These are phyloP conservation scores for Solanum sejunctum DNA, from an alignment of 257 asterid species.

Conservation along the genomic window DNA sequence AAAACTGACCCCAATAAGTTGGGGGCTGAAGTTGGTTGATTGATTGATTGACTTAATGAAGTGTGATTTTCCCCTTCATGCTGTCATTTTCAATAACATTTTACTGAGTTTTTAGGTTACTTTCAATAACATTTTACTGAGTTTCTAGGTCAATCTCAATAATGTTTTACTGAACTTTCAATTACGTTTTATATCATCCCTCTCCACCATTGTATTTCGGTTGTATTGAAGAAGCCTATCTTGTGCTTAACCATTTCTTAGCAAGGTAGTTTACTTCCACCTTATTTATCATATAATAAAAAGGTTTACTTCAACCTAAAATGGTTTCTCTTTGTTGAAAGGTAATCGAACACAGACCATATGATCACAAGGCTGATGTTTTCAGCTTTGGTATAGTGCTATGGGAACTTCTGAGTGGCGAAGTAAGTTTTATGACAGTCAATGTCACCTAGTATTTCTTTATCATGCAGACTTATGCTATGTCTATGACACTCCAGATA, in stretches of 20 bases:
- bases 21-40: neutral
- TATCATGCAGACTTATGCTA: neutral
- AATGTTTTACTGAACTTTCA: neutral
- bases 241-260: neutral
- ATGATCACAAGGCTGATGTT: slow-evolving; percentile 35
- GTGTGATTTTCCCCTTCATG: neutral
- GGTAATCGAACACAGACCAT: slow-evolving; percentile 36
- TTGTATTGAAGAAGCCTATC: neutral
- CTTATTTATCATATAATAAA: neutral
- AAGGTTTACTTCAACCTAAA: neutral
- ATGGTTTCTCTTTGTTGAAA: slow-evolving; percentile 4
- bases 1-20: neutral
- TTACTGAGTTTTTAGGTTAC: neutral
- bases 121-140: neutral
- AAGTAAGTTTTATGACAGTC: slow-evolving; percentile 9
- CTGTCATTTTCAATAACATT: neutral
- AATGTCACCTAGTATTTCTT: neutral
- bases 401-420: slow-evolving; percentile 38
- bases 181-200: neutral
- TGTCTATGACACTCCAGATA: slow-evolving; percentile 7
- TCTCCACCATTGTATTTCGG: neutral
- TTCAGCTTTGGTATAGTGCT: slow-evolving; percentile 30
- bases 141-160: neutral
- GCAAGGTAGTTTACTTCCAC: neutral
- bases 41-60: neutral